Evolutionary conservation across 805 yeast genomes (phyloP), one percentile per base, ranked within the genome.

Genomic region (Candida nanaspora): DNA sequence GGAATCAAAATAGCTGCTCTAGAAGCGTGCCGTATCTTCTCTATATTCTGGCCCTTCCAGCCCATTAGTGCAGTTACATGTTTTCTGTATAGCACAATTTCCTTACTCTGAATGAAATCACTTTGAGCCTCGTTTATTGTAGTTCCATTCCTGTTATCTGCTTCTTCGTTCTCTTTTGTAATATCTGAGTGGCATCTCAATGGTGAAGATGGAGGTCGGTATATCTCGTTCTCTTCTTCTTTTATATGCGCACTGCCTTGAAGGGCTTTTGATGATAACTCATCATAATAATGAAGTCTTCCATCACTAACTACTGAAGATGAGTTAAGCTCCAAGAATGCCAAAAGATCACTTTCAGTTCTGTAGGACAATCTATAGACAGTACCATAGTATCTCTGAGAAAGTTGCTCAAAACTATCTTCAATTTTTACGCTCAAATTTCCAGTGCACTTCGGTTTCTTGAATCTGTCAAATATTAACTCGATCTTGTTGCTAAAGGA

Each of bases 51-150:
- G 1, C 78, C 78, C n/a, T 53, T 51, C 20, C 50, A 57, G 0
- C 78, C 78, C 38, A 73, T 72, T 6, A 72, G 45, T 37, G 55
- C 62, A 1, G 70, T 57, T 2, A 70, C 62, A 40, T 70, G 71
- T 21, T 47, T 48, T 9, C 6, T 31, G 6, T 19, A 19, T n/a
- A 31, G 6, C 13, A 19, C 34, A 6, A 31, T 9, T 11, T 31
- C 23, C 13, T 31, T 16, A 31, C n/a, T n/a, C n/a, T n/a, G n/a
- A n/a, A n/a, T n/a, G 34, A 18, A 5, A 31, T n/a, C 6, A 31
- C 19, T n/a, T 10, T 29, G 18, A 16, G 30, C 6, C 14, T 29
- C 16, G 16, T 18, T 15, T n/a, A 29, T 27, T 7, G 30, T 7
- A 13, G 5, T 14, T 10, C 6, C 10, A 13, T 9, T 28, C 15